phyloP scores from a whole-genome alignment of 164 flowering plant species.

The Magnolia officinalis region DNA sequence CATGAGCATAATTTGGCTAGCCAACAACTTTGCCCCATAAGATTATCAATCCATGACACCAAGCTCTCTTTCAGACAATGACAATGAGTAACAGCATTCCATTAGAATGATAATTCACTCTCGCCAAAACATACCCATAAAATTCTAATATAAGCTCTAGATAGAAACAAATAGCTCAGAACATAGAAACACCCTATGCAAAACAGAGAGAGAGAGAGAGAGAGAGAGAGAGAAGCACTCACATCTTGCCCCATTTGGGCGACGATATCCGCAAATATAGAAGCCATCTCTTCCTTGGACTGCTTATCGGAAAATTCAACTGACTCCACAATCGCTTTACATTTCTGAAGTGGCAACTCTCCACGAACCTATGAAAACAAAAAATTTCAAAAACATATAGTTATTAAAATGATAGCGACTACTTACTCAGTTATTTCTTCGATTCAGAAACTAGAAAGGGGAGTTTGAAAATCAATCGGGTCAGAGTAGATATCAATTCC shows the following conservation, averaged over 20 bases:
- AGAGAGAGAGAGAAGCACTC: slow-evolving; percentile 20
- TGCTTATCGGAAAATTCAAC: slow-evolving; percentile 57
- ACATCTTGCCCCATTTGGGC: slow-evolving; percentile 94
- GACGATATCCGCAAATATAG: slow-evolving; percentile 75
- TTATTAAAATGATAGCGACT: not conserved
- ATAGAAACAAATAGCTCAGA: not conserved
- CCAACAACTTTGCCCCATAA: no score
- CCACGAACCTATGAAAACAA: slow-evolving; percentile 52
- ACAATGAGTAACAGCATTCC: no score
- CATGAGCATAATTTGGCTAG: no score
- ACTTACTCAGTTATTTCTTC: not conserved
- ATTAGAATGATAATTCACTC: not conserved
- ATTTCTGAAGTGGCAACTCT: slow-evolving; percentile 75
- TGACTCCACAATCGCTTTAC: slow-evolving; percentile 65
- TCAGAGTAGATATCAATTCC: not conserved
- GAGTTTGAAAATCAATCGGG: not conserved
- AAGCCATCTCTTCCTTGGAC: slow-evolving; percentile 52
- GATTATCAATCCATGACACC: no score
- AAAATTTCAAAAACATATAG: not conserved
- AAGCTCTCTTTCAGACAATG: no score
- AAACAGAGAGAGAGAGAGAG: not conserved
- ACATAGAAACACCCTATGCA: not conserved
- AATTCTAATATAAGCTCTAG: not conserved
- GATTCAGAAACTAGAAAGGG: not conserved
- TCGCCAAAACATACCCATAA: not conserved